Conservation (phyloP, 2,329 filamentous ascomycete genomes). For the Passalora sequoiae region DNA sequence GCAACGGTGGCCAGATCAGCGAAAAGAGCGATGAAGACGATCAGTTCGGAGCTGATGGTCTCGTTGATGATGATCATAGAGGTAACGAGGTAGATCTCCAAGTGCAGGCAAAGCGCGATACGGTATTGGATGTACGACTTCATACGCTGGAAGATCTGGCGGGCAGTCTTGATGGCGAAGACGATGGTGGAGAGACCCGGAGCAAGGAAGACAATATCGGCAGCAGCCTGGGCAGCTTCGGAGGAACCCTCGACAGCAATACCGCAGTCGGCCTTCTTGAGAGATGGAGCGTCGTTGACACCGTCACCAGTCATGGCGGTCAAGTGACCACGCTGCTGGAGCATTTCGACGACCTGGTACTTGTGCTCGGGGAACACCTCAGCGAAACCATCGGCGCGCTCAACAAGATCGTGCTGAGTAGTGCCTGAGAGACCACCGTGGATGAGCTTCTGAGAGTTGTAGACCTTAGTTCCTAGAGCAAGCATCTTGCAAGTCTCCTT, state of each 20-base stretch:
- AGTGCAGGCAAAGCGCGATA: constrained; percentile 67
- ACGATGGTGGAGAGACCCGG: constrained; percentile 68
- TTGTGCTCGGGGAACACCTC: constrained; percentile 73
- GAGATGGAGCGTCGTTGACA: constrained; percentile 68
- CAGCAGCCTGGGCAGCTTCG: constrained; percentile 66
- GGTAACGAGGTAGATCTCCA: constrained; percentile 70
- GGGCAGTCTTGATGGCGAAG: constrained; percentile 66
- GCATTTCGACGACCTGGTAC: constrained; percentile 70
- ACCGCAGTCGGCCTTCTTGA: constrained; percentile 71
- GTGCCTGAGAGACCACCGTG: constrained; percentile 69
- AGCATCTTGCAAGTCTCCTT: constrained; percentile 82
- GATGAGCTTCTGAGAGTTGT: constrained; percentile 73
- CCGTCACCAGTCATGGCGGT: constrained; percentile 72
- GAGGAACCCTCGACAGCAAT: constrained; percentile 68
- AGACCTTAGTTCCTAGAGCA: constrained; percentile 72
- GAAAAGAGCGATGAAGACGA: constrained; percentile 75
- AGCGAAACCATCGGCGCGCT: constrained; percentile 68
- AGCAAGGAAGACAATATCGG: constrained; percentile 70
- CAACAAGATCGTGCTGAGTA: constrained; percentile 69
- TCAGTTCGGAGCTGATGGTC: constrained; percentile 65
- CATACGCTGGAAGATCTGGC: constrained; percentile 74
- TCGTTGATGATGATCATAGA: constrained; percentile 78
- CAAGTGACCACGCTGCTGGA: constrained; percentile 67
- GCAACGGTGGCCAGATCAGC: constrained; percentile 75
- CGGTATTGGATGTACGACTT: constrained; percentile 73